Evolutionary conservation across 495 filamentous ascomycete genomes (phyloP).

Genomic region (Astrothelium subdiscretum): DNA sequence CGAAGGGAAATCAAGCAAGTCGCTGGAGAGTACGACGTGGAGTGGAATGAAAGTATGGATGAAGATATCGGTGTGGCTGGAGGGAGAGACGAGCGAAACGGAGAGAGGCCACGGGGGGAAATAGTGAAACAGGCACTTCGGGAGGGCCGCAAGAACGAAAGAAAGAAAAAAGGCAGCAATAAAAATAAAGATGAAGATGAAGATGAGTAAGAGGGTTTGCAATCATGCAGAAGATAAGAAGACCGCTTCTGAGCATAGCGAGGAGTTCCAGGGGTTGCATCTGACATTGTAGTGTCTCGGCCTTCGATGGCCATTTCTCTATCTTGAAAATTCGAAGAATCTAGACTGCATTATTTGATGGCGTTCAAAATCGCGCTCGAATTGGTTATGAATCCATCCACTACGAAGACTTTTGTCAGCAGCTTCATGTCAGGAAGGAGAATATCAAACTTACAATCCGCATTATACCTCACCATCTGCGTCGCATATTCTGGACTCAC

Average conservation of each 20-base stretch:
- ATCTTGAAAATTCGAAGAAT: not conserved
- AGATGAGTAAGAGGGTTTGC: constrained; percentile 17
- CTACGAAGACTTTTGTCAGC: not conserved
- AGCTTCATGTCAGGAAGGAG: not conserved
- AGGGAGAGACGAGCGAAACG: constrained; percentile 32
- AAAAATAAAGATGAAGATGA: constrained; percentile 35
- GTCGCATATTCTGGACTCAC: constrained; percentile 19
- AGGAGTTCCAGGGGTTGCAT: too few species aligned
- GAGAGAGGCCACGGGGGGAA: constrained; percentile 30
- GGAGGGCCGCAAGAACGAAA: constrained; percentile 33
- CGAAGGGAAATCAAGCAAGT: constrained; percentile 70
- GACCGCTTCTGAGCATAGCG: not conserved
- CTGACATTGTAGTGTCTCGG: too few species aligned
- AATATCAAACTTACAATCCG: not conserved
- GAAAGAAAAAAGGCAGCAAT: constrained; percentile 34
- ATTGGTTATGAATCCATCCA: not conserved
- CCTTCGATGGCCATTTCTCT: not conserved
- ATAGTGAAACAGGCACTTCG: constrained; percentile 28
- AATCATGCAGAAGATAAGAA: not conserved
- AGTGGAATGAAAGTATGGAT: constrained; percentile 78
- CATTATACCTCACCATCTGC: constrained; percentile 19
- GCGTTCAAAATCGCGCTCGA: not conserved
- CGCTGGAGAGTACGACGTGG: constrained; percentile 83
- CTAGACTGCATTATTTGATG: not conserved
- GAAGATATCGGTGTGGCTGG: constrained; percentile 28